Evolutionary conservation across 148 eudicot genomes (phyloP), one percentile per base, ranked within the genome.

Genomic region (Fagopyrum tataricum): DNA sequence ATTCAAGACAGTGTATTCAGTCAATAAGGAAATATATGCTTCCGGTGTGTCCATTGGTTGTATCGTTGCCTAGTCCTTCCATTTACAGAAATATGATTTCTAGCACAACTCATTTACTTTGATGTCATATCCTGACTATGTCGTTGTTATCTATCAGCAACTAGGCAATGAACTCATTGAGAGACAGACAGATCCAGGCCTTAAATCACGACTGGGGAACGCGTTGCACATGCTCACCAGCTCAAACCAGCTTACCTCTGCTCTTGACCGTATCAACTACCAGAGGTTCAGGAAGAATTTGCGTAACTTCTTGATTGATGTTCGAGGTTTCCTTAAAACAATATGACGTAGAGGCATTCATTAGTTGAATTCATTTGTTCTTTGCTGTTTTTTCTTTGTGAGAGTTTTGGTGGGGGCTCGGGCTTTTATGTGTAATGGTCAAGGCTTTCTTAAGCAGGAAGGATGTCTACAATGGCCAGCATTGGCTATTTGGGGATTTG

Each of bases 261-360:
- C 86, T 53, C 91, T 92, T 69, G 99, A 90, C 76, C 96, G 99
- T 4, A 21, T 85, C 72, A 95, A 90, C 79, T 83, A 83, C 82
- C 96, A 87, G 83, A 86, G 85, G 79, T 95, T 95, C 86, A 79
- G 99, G 49, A 95, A 91, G 82, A 95, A 95, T 81, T 73, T 95
- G 14, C 88, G 81, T 70, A 78, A 73, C 41, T 95, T 95, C 79
- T 90, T 95, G 31, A 76, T 78, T 40, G 96, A 95, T 75, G 99
- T 95, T 74, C 92, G 96, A 64, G 98, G 96, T 23, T 95, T 95
- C 76, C 87, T 95, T 70, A 91, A 94, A 37, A 90, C 82, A 73
- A 85, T 87, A 42, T 95, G 83, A 88, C 73, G 68, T 75, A 4
- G 69, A 64, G 40, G 23, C 41, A 21, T 59, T 43, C 69, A 31